Base-by-base conservation (phyloP, 768 basidiomycete species). In the Serendipita sp. region DNA sequence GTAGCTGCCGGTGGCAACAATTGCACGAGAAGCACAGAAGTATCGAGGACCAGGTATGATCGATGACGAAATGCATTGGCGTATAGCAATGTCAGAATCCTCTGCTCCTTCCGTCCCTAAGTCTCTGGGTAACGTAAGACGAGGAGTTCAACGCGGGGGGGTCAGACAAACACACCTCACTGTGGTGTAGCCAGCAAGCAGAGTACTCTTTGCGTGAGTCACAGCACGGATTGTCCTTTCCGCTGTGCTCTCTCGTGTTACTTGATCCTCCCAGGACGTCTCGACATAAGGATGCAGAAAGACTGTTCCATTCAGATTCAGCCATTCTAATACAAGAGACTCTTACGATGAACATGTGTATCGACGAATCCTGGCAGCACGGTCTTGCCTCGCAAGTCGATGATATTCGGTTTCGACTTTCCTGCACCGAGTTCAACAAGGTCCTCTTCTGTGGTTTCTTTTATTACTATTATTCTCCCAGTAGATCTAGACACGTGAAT, bases 91-190 rank as follows among this genome's bases (percentile, higher is more conserved):
- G 68, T 86, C 84, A 16, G 83, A 82, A 68, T 85, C 84, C 30
- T 74, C 78, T 1, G 83, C 83, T 1, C 83, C 84, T 70, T 86
- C 84, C 1, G 84, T 85, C n/a, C 85, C 84, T 3, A 86, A 75
- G 68, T 85, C 84, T 36, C 83, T 84, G 69, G 47, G 23, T 8
- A 44, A 65, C 8, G 44, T 36, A 45, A 58, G 47, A 44, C 28
- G 32, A 30, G 13, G 51, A 30, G n/a, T 47, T 7, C 23, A 23
- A 51, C 62, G 45, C 1, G 41, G 13, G n/a, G n/a, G 18, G n/a
- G 30, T 46, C 13, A 46, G 48, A 51, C n/a, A 51, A 32, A 71
- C 72, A 18, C 30, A 83, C 85, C 83, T 75, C 13, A 85, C 83
- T 5, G 81, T 76, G 0, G 85, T 85, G 70, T 79, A 87, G 1